Evolutionary conservation across 768 basidiomycete genomes (phyloP).

Genomic region (Hygrophorus pudorinus): DNA sequence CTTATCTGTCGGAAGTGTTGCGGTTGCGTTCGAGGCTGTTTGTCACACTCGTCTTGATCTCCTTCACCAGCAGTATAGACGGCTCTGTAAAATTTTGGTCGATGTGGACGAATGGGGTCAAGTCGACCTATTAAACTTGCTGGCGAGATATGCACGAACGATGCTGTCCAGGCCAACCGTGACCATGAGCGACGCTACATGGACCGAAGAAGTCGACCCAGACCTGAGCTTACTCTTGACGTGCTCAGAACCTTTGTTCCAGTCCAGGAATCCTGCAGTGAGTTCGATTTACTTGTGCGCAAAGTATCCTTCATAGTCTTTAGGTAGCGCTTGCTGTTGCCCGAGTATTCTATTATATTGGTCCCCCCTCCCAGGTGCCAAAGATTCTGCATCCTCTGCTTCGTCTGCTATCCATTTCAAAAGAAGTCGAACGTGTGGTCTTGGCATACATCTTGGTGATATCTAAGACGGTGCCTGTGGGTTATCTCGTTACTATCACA

Average conservation of each 20-base stretch:
- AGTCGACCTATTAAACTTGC: constrained; percentile 63
- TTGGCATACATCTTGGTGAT: constrained; percentile 63
- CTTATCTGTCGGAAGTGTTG: constrained; percentile 78
- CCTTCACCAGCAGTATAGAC: constrained; percentile 80
- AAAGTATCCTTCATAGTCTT: not conserved
- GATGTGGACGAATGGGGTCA: constrained; percentile 99
- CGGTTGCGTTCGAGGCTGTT: constrained; percentile 78
- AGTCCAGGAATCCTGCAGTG: constrained; percentile 83
- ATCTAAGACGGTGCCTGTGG: constrained; percentile 56
- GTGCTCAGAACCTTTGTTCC: constrained; percentile 68
- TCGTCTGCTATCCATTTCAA: constrained; percentile 54
- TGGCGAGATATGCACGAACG: constrained; percentile 71
- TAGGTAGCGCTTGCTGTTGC: constrained; percentile 77
- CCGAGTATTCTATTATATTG: constrained; percentile 66
- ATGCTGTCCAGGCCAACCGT: constrained; percentile 65
- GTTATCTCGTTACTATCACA: constrained; percentile 16
- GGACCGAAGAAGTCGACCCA: constrained; percentile 54
- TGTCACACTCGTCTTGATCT: constrained; percentile 83
- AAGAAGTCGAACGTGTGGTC: constrained; percentile 68
- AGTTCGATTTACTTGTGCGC: constrained; percentile 15
- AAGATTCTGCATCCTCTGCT: constrained; percentile 67
- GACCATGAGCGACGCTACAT: constrained; percentile 17
- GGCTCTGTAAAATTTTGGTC: constrained; percentile 71
- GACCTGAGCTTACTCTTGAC: constrained; percentile 71
- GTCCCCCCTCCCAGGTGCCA: constrained; percentile 40